These are phyloP conservation scores for Mrakia frigida DNA, from an alignment of 768 basidiomycete species.

Conservation along the genomic window DNA sequence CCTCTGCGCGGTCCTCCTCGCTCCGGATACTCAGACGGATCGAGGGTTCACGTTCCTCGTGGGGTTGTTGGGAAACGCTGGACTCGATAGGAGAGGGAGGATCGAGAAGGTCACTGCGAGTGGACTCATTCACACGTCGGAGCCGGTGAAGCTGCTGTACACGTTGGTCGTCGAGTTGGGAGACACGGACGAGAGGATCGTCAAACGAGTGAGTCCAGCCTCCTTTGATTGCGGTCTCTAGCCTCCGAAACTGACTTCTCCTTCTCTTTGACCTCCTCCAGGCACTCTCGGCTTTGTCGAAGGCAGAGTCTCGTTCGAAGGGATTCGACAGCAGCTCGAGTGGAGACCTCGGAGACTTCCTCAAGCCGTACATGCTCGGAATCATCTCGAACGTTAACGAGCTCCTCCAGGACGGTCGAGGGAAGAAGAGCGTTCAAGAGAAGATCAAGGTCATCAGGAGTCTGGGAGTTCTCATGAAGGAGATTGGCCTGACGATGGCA, in stretches of 20 bases:
- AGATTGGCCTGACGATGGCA: slow-evolving; percentile 65
- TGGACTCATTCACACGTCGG: slow-evolving; percentile 45
- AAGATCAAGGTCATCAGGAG: slow-evolving; percentile 77
- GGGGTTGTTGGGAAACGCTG: slow-evolving; percentile 59
- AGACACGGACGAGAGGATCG: slow-evolving; percentile 54
- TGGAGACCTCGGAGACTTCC: slow-evolving; percentile 52
- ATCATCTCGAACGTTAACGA: slow-evolving; percentile 80
- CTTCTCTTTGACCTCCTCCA: slow-evolving; percentile 43
- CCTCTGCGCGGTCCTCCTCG: slow-evolving; percentile 60
- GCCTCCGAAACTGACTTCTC: slow-evolving; percentile 6
- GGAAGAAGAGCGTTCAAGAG: slow-evolving; percentile 61
- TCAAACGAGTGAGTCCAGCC: slow-evolving; percentile 35
- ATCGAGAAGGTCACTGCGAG: slow-evolving; percentile 5
- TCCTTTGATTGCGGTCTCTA: background rate
- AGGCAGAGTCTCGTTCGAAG: slow-evolving; percentile 35
- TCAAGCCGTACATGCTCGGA: slow-evolving; percentile 74
- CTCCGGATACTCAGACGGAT: slow-evolving; percentile 54
- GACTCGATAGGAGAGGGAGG: slow-evolving; percentile 34
- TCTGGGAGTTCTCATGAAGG: slow-evolving; percentile 63
- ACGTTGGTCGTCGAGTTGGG: slow-evolving; percentile 74
- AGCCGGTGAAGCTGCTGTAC: slow-evolving; percentile 52
- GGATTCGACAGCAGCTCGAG: slow-evolving; percentile 41
- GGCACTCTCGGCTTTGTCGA: slow-evolving; percentile 44
- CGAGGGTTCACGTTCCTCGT: slow-evolving; percentile 61
- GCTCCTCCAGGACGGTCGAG: slow-evolving; percentile 74